Percentiles rank a stretch among this genome's conserved stretches.
These are phyloP conservation scores for Musa itinerans DNA, from an alignment of 176 grass and related monocot species.

Conservation along the genomic window DNA sequence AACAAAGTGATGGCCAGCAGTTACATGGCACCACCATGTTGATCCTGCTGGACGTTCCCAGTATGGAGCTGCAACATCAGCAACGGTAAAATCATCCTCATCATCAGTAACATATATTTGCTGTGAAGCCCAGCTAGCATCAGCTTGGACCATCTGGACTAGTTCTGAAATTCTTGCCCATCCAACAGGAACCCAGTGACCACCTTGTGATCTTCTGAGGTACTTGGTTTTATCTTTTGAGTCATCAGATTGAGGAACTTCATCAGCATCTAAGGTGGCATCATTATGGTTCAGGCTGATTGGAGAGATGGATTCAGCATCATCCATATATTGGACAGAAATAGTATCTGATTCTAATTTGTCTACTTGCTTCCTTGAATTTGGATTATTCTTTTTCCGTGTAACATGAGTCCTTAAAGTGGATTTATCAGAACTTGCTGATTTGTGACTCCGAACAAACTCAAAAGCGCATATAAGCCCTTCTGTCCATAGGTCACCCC, in stretches of 20 bases:
- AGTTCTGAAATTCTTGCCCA: slow-evolving; percentile 77
- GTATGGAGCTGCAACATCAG: slow-evolving; percentile 82
- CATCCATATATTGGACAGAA: slow-evolving; percentile 17
- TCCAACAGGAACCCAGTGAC: slow-evolving; percentile 84
- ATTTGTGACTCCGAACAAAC: slow-evolving; percentile 41
- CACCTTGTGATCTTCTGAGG: slow-evolving; percentile 29
- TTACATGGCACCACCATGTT: slow-evolving; percentile 96
- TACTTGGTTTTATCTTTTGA: slow-evolving; percentile 25
- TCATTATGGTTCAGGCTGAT: not conserved
- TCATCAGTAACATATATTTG: slow-evolving; percentile 42
- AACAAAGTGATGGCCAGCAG: slow-evolving; percentile 45
- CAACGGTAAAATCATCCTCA: slow-evolving; percentile 84
- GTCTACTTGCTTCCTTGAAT: slow-evolving; percentile 23
- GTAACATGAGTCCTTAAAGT: slow-evolving; percentile 5
- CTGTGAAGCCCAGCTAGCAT: slow-evolving; percentile 68
- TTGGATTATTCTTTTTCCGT: slow-evolving; percentile 12
- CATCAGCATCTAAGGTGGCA: not conserved
- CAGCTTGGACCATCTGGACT: slow-evolving; percentile 60
- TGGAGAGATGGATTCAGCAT: slow-evolving; percentile 17
- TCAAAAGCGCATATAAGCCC: slow-evolving; percentile 92
- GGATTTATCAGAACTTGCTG: slow-evolving; percentile 24
- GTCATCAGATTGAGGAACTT: slow-evolving; percentile 4
- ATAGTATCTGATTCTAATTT: not conserved
- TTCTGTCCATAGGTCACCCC: slow-evolving; percentile 67
- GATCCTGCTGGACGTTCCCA: slow-evolving; percentile 77